phyloP scores from a whole-genome alignment of 768 basidiomycete species.

The Amanita subjunquillea region DNA sequence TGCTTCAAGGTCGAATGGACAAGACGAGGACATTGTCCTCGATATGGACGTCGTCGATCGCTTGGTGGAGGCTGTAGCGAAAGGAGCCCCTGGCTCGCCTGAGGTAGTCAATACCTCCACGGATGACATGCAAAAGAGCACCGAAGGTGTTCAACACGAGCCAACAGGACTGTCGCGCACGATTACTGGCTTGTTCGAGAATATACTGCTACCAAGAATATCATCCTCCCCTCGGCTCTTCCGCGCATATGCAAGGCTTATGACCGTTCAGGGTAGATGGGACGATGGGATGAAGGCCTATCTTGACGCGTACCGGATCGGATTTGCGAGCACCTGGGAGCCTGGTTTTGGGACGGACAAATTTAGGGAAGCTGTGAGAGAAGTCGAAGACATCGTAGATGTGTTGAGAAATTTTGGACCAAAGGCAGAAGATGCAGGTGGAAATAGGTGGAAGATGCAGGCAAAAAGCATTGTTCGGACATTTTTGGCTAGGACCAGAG shows the following conservation, averaged over 20 bases:
- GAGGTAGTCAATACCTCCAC: slow-evolving; percentile 17
- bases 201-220: slow-evolving; percentile 72
- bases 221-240: slow-evolving; percentile 66
- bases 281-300: slow-evolving; percentile 73
- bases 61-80: slow-evolving; percentile 79
- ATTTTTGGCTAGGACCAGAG: slow-evolving; percentile 80
- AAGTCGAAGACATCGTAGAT: slow-evolving; percentile 80
- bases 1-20: slow-evolving; percentile 20
- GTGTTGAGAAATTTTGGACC: slow-evolving; percentile 79
- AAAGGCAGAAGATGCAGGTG: slow-evolving; percentile 25
- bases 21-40: slow-evolving; percentile 25
- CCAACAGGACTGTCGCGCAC: slow-evolving; percentile 60
- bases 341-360: slow-evolving; percentile 20
- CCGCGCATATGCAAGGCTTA: slow-evolving; percentile 72
- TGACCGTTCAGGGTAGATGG: slow-evolving; percentile 65
- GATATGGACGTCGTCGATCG: slow-evolving; percentile 86
- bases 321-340: slow-evolving; percentile 32
- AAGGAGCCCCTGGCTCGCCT: slow-evolving; percentile 30
- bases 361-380: slow-evolving; percentile 69
- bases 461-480: slow-evolving; percentile 73
- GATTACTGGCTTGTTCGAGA: slow-evolving; percentile 66
- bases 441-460: slow-evolving; percentile 71
- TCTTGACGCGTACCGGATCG: slow-evolving; percentile 76
- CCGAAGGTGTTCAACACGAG: neutral
- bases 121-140: slow-evolving; percentile 7